Conservation (phyloP, 805 yeast species). For the Kodamaea kakaduensis region DNA sequence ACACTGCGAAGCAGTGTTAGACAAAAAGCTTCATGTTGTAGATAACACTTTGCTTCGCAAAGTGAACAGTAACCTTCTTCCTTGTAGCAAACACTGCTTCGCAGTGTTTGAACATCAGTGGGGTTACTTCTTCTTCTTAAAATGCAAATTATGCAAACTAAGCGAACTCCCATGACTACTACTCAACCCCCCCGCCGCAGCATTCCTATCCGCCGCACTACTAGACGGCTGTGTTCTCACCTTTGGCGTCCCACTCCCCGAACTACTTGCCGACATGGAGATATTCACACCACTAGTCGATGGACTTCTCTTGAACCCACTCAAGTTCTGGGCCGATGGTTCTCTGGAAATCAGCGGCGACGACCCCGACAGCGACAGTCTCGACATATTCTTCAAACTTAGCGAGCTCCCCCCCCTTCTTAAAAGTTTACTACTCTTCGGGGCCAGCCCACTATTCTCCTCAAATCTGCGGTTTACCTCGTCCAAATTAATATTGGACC, state of each 20-base stretch:
- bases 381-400: constrained; percentile 21
- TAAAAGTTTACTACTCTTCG: constrained; percentile 17
- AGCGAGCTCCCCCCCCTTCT: constrained; percentile 25
- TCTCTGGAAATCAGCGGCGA: constrained; percentile 41
- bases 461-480: constrained; percentile 22
- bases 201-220: constrained; percentile 29
- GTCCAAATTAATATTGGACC: constrained; percentile 33
- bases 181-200: constrained; percentile 18
- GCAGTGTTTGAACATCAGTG: too few species aligned
- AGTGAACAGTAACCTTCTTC: too few species aligned
- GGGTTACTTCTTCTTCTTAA: constrained; percentile 31
- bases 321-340: constrained; percentile 31
- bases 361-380: constrained; percentile 25
- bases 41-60: too few species aligned
- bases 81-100: too few species aligned
- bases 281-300: constrained; percentile 5
- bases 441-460: constrained; percentile 22
- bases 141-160: constrained; percentile 28
- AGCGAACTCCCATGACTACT: constrained; percentile 17
- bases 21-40: too few species aligned
- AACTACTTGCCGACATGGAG: constrained; percentile 1
- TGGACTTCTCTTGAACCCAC: constrained; percentile 6
- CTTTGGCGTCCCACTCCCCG: constrained; percentile 6
- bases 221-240: constrained; percentile 22
- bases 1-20: too few species aligned